Evolutionary conservation across 2,329 filamentous ascomycete genomes (phyloP).

Genomic region (Elsinoe necatrix): DNA sequence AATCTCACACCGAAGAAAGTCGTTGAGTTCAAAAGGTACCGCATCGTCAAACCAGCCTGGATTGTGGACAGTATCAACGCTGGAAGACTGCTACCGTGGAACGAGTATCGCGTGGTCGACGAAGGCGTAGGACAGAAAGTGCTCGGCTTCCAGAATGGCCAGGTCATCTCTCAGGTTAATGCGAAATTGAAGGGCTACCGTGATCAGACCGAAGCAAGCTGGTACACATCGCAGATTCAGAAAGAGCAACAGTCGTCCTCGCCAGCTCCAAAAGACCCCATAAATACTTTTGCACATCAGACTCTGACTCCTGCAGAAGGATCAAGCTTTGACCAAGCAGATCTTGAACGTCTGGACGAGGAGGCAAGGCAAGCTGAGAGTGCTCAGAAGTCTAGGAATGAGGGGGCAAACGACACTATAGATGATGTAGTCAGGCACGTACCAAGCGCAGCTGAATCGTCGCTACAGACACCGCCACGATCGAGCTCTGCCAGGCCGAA

Average conservation of each 20-base stretch:
- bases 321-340: slow-evolving; percentile 16
- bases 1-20: slow-evolving; percentile 86
- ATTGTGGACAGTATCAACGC: slow-evolving; percentile 80
- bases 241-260: background rate
- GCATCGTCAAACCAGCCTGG: slow-evolving; percentile 92
- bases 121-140: slow-evolving; percentile 77
- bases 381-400: background rate
- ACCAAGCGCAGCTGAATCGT: background rate
- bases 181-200: slow-evolving; percentile 58
- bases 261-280: background rate
- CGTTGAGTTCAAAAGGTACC: slow-evolving; percentile 76
- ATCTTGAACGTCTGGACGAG: slow-evolving; percentile 16
- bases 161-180: slow-evolving; percentile 58
- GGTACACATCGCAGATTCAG: slow-evolving; percentile 65
- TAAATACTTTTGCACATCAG: slow-evolving; percentile 17
- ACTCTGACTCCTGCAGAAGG: slow-evolving; percentile 27
- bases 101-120: slow-evolving; percentile 72
- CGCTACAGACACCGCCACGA: background rate
- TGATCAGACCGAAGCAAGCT: slow-evolving; percentile 73
- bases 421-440: background rate
- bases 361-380: slow-evolving; percentile 1
- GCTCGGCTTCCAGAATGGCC: slow-evolving; percentile 54
- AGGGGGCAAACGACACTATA: background rate
- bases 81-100: slow-evolving; percentile 76
- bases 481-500: background rate